These are phyloP conservation scores for Grifola frondosa DNA, from an alignment of 1,284 basidiomycete species.

Conservation along the genomic window DNA sequence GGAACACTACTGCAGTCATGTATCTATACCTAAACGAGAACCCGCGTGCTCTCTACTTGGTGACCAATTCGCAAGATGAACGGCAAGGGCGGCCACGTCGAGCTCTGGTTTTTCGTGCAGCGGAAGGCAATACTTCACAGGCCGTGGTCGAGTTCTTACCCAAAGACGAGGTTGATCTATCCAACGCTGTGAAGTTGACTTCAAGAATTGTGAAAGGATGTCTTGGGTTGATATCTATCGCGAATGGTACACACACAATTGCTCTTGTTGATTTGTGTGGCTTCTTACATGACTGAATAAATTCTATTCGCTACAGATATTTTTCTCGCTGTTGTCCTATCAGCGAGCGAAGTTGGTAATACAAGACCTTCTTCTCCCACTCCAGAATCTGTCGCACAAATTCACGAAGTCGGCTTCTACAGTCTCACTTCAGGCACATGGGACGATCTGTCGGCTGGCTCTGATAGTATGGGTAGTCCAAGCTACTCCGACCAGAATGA, in stretches of 20 bases:
- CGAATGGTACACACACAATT: slow-evolving; percentile 49
- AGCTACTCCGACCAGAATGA: slow-evolving; percentile 47
- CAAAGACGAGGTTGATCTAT: slow-evolving; percentile 68
- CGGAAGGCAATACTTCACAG: slow-evolving; percentile 54
- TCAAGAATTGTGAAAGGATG: slow-evolving; percentile 77
- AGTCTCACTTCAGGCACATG: slow-evolving; percentile 68
- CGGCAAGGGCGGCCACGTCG: slow-evolving; percentile 53
- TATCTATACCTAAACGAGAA: slow-evolving; percentile 67
- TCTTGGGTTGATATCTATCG: slow-evolving; percentile 72
- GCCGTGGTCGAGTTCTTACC: slow-evolving; percentile 83
- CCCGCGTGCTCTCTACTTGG: slow-evolving; percentile 70
- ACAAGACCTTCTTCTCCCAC: slow-evolving; percentile 59
- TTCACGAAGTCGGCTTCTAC: slow-evolving; percentile 79
- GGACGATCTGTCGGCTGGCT: slow-evolving; percentile 62
- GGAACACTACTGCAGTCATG: too few species aligned
- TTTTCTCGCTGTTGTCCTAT: slow-evolving; percentile 76
- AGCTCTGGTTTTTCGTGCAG: slow-evolving; percentile 70
- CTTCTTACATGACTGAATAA: background rate
- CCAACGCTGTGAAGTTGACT: slow-evolving; percentile 59
- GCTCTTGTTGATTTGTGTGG: too few species aligned
- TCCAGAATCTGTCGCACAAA: slow-evolving; percentile 67
- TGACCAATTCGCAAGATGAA: slow-evolving; percentile 67
- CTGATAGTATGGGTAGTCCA: slow-evolving; percentile 48
- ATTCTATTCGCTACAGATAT: slow-evolving; percentile 50
- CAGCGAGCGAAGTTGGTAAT: slow-evolving; percentile 77